Evolutionary conservation across 2,329 filamentous ascomycete genomes (phyloP).

Genomic region (Ambrosiella cleistominuta): DNA sequence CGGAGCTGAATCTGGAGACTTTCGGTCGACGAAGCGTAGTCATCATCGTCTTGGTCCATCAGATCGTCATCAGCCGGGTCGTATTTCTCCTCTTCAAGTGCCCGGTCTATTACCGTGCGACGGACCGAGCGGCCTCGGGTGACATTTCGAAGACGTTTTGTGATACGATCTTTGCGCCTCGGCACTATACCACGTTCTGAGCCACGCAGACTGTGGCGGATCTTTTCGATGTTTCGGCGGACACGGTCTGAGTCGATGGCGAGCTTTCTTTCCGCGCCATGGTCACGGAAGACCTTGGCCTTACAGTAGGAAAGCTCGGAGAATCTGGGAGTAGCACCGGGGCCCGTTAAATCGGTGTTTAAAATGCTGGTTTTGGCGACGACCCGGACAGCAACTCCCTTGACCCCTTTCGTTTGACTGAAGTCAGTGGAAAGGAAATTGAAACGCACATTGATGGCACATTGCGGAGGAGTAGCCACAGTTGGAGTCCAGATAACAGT

Average conservation of each 20-base stretch:
- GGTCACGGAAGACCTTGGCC: constrained; percentile 91
- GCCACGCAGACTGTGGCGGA: constrained; percentile 43
- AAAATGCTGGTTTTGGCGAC: constrained; percentile 75
- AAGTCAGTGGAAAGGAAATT: constrained; percentile 98
- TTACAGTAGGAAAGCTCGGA: constrained; percentile 84
- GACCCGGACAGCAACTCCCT: constrained; percentile 83
- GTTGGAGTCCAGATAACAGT: constrained; percentile 76
- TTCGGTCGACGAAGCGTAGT: constrained; percentile 9
- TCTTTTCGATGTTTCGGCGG: constrained; percentile 89
- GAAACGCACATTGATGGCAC: constrained; percentile 79
- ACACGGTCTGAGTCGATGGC: constrained; percentile 90
- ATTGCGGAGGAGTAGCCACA: constrained; percentile 38
- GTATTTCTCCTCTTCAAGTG: constrained; percentile 4
- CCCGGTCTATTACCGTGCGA: neutral
- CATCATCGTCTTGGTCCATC: constrained; percentile 10
- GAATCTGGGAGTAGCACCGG: constrained; percentile 19
- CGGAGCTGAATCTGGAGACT: constrained; percentile 52
- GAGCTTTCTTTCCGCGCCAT: constrained; percentile 85
- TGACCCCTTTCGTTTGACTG: constrained; percentile 95
- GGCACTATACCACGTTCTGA: constrained; percentile 5
- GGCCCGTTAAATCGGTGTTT: constrained; percentile 17
- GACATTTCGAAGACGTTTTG: constrained; percentile 5
- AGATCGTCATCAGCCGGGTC: neutral
- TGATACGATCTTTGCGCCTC: constrained; percentile 10
- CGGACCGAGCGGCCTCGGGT: neutral